These are phyloP conservation scores for Diaporthe australafricana DNA, from an alignment of 2,329 filamentous ascomycete genomes.

Conservation along the genomic window DNA sequence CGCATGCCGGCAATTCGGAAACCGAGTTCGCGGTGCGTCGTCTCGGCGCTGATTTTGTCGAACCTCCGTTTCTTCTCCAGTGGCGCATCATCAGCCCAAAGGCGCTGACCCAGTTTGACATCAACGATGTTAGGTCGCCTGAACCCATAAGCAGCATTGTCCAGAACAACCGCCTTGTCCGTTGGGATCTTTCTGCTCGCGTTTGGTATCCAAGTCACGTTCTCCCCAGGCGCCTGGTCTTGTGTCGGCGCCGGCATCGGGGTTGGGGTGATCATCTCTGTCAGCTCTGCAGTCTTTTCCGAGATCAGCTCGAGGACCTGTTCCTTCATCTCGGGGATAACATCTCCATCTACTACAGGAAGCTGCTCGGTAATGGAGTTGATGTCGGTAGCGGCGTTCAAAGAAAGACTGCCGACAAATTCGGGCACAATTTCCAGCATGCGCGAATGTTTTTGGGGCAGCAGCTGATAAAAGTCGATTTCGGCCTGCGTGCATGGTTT, in stretches of 20 bases:
- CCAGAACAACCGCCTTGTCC: constrained; percentile 83
- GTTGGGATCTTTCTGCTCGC: constrained; percentile 75
- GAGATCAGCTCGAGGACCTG: constrained; percentile 44
- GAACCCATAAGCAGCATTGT: constrained; percentile 86
- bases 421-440: constrained; percentile 86
- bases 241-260: constrained; percentile 19
- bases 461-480: constrained; percentile 87
- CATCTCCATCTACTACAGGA: constrained; percentile 56
- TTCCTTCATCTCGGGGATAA: constrained; percentile 56
- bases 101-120: constrained; percentile 85
- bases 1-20: constrained; percentile 76
- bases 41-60: constrained; percentile 67
- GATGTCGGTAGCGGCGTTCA: constrained; percentile 67
- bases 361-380: constrained; percentile 62
- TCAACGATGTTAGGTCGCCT: constrained; percentile 90
- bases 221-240: constrained; percentile 38
- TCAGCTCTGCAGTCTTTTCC: constrained; percentile 35
- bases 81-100: constrained; percentile 84
- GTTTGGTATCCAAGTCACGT: constrained; percentile 59
- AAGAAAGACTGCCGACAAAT: constrained; percentile 82
- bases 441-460: constrained; percentile 72
- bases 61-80: constrained; percentile 70
- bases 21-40: constrained; percentile 70
- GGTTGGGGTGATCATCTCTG: constrained; percentile 35
- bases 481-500: constrained; percentile 92